Conservation (phyloP, 2,329 filamentous ascomycete genomes). For the Cadophora luteo-olivacea region DNA sequence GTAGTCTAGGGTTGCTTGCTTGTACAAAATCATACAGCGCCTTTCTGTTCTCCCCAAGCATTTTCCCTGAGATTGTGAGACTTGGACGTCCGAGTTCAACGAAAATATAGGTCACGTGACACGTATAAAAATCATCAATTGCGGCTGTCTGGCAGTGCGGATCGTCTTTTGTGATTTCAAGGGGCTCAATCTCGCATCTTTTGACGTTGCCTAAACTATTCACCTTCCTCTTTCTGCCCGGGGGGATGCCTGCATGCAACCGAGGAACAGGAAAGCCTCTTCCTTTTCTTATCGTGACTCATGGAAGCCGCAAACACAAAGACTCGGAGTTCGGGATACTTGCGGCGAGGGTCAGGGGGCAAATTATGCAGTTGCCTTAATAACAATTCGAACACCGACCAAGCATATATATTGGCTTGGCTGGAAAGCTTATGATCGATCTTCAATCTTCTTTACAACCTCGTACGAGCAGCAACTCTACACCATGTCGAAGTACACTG, state of each 20-base stretch:
- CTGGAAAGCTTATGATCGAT: not conserved
- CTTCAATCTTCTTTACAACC: not conserved
- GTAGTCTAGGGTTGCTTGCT: slow-evolving; percentile 43
- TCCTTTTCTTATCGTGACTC: slow-evolving; percentile 3
- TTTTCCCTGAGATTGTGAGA: not conserved
- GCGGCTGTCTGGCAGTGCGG: not conserved
- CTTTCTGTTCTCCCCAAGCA: slow-evolving; percentile 28
- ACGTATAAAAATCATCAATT: not conserved
- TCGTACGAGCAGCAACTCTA: not conserved
- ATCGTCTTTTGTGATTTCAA: not conserved
- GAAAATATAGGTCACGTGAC: not conserved
- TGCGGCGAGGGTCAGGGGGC: not conserved
- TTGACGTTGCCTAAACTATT: not conserved
- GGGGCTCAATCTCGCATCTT: not conserved
- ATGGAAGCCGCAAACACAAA: not conserved
- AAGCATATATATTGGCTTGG: not conserved
- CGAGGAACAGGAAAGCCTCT: slow-evolving; percentile 3
- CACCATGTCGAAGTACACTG: slow-evolving; percentile 29
- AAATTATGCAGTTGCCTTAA: not conserved
- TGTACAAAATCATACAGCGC: slow-evolving; percentile 45
- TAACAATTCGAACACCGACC: not conserved
- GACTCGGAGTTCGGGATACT: slow-evolving; percentile 4
- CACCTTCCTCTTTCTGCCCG: slow-evolving; percentile 4
- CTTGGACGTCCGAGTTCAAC: not conserved
- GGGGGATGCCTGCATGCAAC: not conserved